phyloP scores from a whole-genome alignment of 305 asterid species.

The Coffea humblotiana region DNA sequence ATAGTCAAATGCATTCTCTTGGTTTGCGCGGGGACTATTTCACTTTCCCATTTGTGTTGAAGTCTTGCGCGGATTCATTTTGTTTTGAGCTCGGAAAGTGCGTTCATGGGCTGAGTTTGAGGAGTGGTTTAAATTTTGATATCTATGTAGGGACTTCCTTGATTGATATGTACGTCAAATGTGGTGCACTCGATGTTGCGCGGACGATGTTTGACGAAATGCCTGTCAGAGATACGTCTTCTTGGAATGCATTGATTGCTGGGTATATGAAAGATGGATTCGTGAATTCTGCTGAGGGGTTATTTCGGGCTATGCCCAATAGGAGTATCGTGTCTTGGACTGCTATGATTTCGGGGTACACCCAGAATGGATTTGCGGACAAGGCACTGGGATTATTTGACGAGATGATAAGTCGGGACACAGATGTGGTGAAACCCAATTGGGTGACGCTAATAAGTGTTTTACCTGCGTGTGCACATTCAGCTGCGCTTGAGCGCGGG shows the following conservation, averaged over 20 bases:
- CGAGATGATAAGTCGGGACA: slow-evolving; percentile 37
- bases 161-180: slow-evolving; percentile 76
- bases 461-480: slow-evolving; percentile 69
- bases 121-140: slow-evolving; percentile 57
- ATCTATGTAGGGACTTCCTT: slow-evolving; percentile 64
- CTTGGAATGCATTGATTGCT: slow-evolving; percentile 69
- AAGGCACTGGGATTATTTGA: slow-evolving; percentile 62
- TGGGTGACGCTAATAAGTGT: slow-evolving; percentile 82
- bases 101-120: slow-evolving; percentile 53
- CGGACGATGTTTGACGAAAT: slow-evolving; percentile 64
- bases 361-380: slow-evolving; percentile 66
- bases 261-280: slow-evolving; percentile 70
- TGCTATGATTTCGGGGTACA: slow-evolving; percentile 79
- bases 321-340: slow-evolving; percentile 81
- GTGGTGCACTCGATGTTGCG: slow-evolving; percentile 45
- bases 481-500: slow-evolving; percentile 68
- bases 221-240: slow-evolving; percentile 55
- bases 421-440: slow-evolving; percentile 55
- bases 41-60: slow-evolving; percentile 79
- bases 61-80: background rate
- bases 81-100: slow-evolving; percentile 40
- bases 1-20: slow-evolving; percentile 40
- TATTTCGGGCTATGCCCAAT: slow-evolving; percentile 54
- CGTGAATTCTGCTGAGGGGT: slow-evolving; percentile 40
- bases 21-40: slow-evolving; percentile 63